Evolutionary conservation across 345 rosid species (phyloP).

Genomic region (Tarenaya hassleriana): DNA sequence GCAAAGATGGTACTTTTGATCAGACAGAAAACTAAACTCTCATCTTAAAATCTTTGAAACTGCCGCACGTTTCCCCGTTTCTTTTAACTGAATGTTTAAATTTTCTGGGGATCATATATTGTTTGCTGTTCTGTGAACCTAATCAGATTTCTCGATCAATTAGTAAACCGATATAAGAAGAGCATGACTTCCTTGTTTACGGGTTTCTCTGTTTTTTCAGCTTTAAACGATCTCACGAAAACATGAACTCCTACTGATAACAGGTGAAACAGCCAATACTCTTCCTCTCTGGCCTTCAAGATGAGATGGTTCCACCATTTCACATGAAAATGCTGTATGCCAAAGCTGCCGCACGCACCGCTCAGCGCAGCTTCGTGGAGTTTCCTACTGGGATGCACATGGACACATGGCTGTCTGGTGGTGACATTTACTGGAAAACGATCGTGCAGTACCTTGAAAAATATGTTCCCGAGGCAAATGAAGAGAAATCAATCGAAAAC

Average conservation of each 20-base stretch:
- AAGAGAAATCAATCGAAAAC: no score
- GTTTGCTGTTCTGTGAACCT: no score
- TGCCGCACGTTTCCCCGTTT: no score
- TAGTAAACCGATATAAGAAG: no score
- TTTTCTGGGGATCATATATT: no score
- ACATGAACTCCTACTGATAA: slow-evolving; percentile 21
- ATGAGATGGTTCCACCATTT: slow-evolving; percentile 94
- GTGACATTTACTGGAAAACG: slow-evolving; percentile 81
- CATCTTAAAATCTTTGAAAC: no score
- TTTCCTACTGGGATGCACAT: slow-evolving; percentile 97
- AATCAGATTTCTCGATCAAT: no score
- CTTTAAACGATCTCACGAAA: slow-evolving; percentile 9
- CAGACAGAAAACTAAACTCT: no score
- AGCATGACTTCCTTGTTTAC: slow-evolving; percentile 4
- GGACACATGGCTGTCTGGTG: slow-evolving; percentile 97
- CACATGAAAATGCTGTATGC: slow-evolving; percentile 91
- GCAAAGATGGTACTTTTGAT: no score
- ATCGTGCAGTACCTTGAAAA: slow-evolving; percentile 52
- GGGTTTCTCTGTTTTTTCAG: background rate
- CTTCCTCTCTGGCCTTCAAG: slow-evolving; percentile 94
- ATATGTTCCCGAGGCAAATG: slow-evolving; percentile 47
- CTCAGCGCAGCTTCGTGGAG: slow-evolving; percentile 61
- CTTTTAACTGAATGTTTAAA: no score
- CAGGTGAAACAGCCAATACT: slow-evolving; percentile 92
- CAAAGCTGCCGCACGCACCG: slow-evolving; percentile 81